These are phyloP conservation scores for Phaeotremella skinneri DNA, from an alignment of 768 basidiomycete species.

Conservation along the genomic window DNA sequence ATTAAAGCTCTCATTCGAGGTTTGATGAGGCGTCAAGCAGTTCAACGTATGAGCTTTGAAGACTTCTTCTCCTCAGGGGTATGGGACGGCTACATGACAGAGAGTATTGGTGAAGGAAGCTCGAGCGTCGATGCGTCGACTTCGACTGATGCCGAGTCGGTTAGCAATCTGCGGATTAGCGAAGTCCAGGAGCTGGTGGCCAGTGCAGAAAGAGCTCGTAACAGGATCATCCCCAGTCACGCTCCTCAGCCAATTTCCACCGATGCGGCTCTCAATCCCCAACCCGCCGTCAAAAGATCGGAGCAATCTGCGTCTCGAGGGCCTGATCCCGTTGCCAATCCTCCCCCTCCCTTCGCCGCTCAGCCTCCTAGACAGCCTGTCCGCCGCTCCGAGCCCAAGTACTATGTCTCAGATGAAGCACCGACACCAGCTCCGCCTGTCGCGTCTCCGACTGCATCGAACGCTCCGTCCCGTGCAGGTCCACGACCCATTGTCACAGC, in stretches of 20 bases:
- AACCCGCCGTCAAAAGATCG: conserved; percentile 26
- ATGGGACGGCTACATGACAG: conserved; percentile 45
- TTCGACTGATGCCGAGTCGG: conserved; percentile 11
- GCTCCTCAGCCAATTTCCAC: conserved; percentile 30
- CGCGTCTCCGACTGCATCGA: conserved; percentile 17
- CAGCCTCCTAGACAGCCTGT: conserved; percentile 12
- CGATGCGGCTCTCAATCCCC: conserved; percentile 35
- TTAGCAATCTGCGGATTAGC: neutral
- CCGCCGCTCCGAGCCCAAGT: conserved; percentile 37
- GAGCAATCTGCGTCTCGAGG: conserved; percentile 5
- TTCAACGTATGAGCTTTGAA: conserved; percentile 80
- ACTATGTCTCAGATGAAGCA: conserved; percentile 34
- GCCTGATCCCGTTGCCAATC: neutral
- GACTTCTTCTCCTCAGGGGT: conserved; percentile 83
- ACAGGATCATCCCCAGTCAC: conserved; percentile 16
- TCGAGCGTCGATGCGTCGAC: conserved; percentile 37
- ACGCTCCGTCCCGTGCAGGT: conserved; percentile 21
- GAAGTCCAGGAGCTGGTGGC: conserved; percentile 19
- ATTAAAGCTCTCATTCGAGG: conserved; percentile 81
- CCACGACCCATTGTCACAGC: conserved; percentile 28
- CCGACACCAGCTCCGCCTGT: conserved; percentile 16
- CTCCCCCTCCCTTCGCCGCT: conserved; percentile 1
- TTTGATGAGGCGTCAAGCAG: conserved; percentile 79
- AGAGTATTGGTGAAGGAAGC: conserved; percentile 57
- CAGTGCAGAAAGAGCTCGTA: conserved; percentile 19